Evolutionary conservation across 2,329 filamentous ascomycete genomes (phyloP).

Genomic region (Apiospora phragmitis): DNA sequence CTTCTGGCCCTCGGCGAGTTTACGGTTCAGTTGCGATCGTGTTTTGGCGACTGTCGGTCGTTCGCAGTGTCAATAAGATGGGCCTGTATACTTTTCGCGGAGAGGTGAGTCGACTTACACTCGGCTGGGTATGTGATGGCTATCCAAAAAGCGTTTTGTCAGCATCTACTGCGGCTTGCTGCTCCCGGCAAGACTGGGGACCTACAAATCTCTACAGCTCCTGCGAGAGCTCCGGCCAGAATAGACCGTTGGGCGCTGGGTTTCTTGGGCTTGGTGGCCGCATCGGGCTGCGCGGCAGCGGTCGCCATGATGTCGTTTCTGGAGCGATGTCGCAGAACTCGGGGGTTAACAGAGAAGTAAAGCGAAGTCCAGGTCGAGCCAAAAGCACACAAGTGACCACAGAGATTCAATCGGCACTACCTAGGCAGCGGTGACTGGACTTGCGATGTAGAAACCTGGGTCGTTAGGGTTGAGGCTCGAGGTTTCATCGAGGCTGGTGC

Average conservation of each 20-base stretch:
- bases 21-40: slow-evolving; percentile 86
- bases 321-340: background rate
- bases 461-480: background rate
- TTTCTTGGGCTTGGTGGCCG: slow-evolving; percentile 40
- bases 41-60: slow-evolving; percentile 81
- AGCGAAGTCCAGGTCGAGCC: background rate
- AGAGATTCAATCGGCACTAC: background rate
- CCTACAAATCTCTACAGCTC: slow-evolving; percentile 88
- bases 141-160: slow-evolving; percentile 27
- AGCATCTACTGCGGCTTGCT: background rate
- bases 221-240: slow-evolving; percentile 88
- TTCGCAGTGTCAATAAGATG: slow-evolving; percentile 13
- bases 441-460: background rate
- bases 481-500: background rate
- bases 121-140: slow-evolving; percentile 81
- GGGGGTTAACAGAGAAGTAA: background rate
- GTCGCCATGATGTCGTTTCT: slow-evolving; percentile 13
- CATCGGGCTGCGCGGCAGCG: slow-evolving; percentile 15
- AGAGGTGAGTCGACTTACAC: slow-evolving; percentile 46
- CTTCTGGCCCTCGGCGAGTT: slow-evolving; percentile 78
- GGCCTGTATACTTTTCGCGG: background rate
- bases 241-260: slow-evolving; percentile 87
- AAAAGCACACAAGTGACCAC: background rate
- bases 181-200: slow-evolving; percentile 22
- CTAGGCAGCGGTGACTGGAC: background rate